phyloP scores from a whole-genome alignment of 2,329 filamentous ascomycete species.

The Talaromyces amestolkiae region DNA sequence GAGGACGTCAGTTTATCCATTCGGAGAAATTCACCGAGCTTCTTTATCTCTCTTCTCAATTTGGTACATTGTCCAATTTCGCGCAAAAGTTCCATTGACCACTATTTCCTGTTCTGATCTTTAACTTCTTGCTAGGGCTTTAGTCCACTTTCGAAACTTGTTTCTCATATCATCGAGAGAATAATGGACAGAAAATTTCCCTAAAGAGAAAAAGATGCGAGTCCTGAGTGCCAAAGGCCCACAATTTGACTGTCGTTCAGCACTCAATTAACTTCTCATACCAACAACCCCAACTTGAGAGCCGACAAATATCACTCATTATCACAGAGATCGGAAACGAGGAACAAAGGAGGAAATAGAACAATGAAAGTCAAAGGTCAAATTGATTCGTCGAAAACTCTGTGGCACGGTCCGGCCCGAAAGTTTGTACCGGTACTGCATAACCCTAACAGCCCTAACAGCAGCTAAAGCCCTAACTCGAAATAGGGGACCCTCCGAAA shows the following conservation, averaged over 20 bases:
- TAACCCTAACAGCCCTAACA: background rate
- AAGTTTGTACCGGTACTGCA: background rate
- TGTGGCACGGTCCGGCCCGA: background rate
- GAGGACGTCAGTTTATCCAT: background rate
- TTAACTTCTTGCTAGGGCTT: background rate
- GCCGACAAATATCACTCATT: background rate
- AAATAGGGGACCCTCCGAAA: background rate
- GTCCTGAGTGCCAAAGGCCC: background rate
- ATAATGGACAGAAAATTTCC: background rate
- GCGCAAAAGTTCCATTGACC: background rate
- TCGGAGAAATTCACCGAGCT: background rate
- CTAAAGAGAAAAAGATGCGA: background rate
- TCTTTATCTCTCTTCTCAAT: background rate
- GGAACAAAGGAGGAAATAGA: background rate
- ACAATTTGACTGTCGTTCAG: background rate
- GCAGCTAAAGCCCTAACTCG: background rate
- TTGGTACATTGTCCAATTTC: background rate
- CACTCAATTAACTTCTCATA: background rate
- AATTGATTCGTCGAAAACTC: background rate
- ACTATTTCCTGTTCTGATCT: background rate
- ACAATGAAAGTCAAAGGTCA: background rate
- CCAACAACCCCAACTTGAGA: background rate
- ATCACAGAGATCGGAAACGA: background rate
- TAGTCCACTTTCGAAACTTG: background rate
- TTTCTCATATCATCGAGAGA: background rate